Conservation (phyloP, 2,329 filamentous ascomycete genomes). For the Cladosporium sphaerospermum region DNA sequence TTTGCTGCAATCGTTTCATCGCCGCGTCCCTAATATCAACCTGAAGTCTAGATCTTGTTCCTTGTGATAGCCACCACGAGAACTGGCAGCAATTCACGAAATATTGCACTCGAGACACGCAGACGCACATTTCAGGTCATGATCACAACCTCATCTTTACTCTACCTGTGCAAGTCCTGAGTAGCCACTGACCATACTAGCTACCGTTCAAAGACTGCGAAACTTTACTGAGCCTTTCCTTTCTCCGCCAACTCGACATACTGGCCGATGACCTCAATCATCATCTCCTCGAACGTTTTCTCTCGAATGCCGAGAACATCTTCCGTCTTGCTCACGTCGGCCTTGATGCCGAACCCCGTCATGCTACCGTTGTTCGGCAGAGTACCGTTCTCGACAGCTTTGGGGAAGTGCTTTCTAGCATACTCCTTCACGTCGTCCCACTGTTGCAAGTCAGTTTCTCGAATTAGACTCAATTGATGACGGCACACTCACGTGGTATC, state of each 20-base stretch:
- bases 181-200: no score
- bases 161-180: no score
- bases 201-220: no score
- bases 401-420: constrained; percentile 7
- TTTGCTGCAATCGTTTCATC: no score
- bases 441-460: neutral
- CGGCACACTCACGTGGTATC: neutral
- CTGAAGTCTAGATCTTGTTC: no score
- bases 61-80: no score
- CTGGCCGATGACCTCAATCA: constrained; percentile 2
- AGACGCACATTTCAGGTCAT: no score
- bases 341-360: neutral
- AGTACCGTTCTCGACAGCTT: constrained; percentile 1
- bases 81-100: no score
- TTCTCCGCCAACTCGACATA: constrained; percentile 6
- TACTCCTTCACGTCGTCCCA: constrained; percentile 1
- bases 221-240: neutral
- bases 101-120: no score
- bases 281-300: constrained; percentile 7
- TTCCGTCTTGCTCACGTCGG: constrained; percentile 2
- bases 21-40: no score
- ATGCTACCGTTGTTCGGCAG: neutral
- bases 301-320: constrained; percentile 3
- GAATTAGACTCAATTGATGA: neutral
- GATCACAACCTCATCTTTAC: no score